phyloP scores from a whole-genome alignment of 257 asterid species.

The Primulina tabacum region DNA sequence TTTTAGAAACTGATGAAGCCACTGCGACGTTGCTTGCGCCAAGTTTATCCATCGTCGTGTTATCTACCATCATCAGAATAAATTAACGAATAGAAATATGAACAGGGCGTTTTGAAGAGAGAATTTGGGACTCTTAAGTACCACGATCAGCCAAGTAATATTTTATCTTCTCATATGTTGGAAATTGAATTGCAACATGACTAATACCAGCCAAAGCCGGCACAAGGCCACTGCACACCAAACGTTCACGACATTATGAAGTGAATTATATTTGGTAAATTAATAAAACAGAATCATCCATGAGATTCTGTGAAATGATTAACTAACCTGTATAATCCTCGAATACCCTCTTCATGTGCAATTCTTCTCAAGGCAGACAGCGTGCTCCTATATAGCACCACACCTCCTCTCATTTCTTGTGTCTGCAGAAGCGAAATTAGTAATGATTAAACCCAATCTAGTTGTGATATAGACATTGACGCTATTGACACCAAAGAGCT shows the following conservation, averaged over 20 bases:
- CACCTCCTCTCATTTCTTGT: slow-evolving; percentile 42
- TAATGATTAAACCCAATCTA: slow-evolving; percentile 20
- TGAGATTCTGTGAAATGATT: slow-evolving; percentile 15
- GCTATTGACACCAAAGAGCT: slow-evolving; percentile 13
- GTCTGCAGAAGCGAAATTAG: slow-evolving; percentile 42
- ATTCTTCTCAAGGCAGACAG: slow-evolving; percentile 78
- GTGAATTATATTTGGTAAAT: slow-evolving; percentile 7
- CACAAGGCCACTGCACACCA: slow-evolving; percentile 81
- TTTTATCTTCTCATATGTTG: slow-evolving; percentile 83
- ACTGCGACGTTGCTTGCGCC: slow-evolving; percentile 76
- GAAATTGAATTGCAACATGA: slow-evolving; percentile 94
- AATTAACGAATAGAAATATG: slow-evolving; percentile 19
- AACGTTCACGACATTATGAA: not conserved
- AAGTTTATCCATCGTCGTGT: slow-evolving; percentile 67
- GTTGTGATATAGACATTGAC: slow-evolving; percentile 5
- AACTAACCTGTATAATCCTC: slow-evolving; percentile 84
- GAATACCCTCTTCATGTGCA: slow-evolving; percentile 79
- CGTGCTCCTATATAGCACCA: slow-evolving; percentile 71
- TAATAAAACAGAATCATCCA: slow-evolving; percentile 15
- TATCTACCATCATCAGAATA: slow-evolving; percentile 41
- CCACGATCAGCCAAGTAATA: slow-evolving; percentile 70
- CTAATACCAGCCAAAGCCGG: slow-evolving; percentile 95
- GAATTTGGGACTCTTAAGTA: slow-evolving; percentile 21
- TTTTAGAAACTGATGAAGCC: slow-evolving; percentile 89
- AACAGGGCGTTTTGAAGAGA: not conserved